Percentiles rank a stretch among this genome's conserved stretches.
Conservation (phyloP, 2,329 filamentous ascomycete genomes). For the Cytospora piceae region DNA sequence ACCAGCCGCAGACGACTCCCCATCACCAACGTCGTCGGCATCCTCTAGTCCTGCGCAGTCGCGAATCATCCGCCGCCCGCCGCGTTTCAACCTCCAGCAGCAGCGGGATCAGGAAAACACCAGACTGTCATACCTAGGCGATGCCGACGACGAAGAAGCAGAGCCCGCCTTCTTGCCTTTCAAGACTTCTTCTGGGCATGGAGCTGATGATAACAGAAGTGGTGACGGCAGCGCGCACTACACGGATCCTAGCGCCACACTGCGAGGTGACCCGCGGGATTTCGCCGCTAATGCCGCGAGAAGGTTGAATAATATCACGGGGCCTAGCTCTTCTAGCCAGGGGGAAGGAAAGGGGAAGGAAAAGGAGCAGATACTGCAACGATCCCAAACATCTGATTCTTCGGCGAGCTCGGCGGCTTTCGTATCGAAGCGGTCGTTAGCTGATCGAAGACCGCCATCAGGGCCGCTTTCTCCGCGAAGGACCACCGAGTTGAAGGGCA, state of each 20-base stretch:
- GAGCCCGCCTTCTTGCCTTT: constrained; percentile 61
- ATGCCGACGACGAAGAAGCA: constrained; percentile 53
- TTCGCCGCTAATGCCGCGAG: constrained; percentile 37
- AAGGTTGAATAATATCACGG: constrained; percentile 32
- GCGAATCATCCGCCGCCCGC: constrained; percentile 63
- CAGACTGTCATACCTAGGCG: constrained; percentile 30
- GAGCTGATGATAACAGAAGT: constrained; percentile 30
- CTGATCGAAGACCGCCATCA: constrained; percentile 41
- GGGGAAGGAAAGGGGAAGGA: constrained; percentile 37
- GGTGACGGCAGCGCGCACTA: constrained; percentile 36
- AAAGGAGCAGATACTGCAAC: constrained; percentile 39
- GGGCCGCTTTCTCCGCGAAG: constrained; percentile 63
- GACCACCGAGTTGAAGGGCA: constrained; percentile 59
- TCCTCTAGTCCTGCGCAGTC: constrained; percentile 56
- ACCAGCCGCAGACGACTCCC: constrained; percentile 48
- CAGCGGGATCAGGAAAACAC: constrained; percentile 32
- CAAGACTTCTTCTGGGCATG: constrained; percentile 36
- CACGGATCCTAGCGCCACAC: constrained; percentile 55
- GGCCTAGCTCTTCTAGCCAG: constrained; percentile 30
- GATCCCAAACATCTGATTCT: constrained; percentile 65
- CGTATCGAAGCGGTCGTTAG: constrained; percentile 37
- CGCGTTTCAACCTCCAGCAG: constrained; percentile 48
- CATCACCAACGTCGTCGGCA: constrained; percentile 41
- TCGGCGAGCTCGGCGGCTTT: constrained; percentile 58
- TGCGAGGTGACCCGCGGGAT: constrained; percentile 50